Evolutionary conservation across 768 basidiomycete genomes (phyloP).

Genomic region (Boletus eberwhitei): DNA sequence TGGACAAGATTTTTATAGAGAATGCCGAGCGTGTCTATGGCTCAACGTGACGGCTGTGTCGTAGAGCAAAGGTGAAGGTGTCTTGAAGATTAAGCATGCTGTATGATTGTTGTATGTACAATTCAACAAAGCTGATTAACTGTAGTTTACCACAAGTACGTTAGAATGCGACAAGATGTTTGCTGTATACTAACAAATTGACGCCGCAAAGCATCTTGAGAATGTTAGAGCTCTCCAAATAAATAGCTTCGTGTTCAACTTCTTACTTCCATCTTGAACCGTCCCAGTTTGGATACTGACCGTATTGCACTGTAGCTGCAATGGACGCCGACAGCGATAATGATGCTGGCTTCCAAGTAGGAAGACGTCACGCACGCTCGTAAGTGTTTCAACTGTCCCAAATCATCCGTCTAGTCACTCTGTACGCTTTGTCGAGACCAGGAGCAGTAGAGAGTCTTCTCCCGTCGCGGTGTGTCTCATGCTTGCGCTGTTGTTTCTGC

Average conservation of each 20-base stretch:
- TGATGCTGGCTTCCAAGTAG: conserved; percentile 17
- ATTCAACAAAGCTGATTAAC: neutral
- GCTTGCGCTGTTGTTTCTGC: neutral
- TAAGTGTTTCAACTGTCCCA: conserved; percentile 21
- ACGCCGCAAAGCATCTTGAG: too few species aligned
- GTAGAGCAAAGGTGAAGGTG: neutral
- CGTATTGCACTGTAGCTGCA: neutral
- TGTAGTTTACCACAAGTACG: neutral
- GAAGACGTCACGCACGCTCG: conserved; percentile 40
- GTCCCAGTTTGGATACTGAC: neutral
- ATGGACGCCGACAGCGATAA: conserved; percentile 25
- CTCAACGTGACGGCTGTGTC: conserved; percentile 9
- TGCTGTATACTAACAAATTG: neutral
- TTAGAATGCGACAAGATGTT: neutral
- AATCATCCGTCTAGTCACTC: conserved; percentile 2
- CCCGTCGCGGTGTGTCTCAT: conserved; percentile 41
- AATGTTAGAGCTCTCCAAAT: neutral
- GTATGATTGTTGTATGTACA: neutral
- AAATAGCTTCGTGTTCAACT: neutral
- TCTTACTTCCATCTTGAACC: neutral
- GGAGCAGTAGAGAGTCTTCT: conserved; percentile 59
- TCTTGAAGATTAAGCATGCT: neutral
- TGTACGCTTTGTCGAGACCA: conserved; percentile 22
- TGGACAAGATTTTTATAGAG: conserved; percentile 70
- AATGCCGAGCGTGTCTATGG: conserved; percentile 47